Evolutionary conservation across 108 stramenopile species (phyloP).

Genomic region (Skeletonema tropicum): DNA sequence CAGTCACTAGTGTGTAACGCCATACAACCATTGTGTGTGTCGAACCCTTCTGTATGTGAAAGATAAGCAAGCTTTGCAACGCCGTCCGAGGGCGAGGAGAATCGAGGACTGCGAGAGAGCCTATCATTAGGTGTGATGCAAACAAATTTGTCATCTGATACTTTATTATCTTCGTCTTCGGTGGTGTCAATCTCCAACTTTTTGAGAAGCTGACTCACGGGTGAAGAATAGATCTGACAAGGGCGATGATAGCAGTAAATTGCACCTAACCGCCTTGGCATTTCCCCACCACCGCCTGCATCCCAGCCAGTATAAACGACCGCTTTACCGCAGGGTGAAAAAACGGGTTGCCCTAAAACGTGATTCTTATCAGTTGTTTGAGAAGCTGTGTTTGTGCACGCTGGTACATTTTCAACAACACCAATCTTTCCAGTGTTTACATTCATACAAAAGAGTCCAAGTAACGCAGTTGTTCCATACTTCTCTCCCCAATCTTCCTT

Average conservation of each 20-base stretch:
- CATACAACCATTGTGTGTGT: slow-evolving; percentile 73
- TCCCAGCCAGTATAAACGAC: slow-evolving; percentile 82
- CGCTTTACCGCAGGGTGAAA: slow-evolving; percentile 52
- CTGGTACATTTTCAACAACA: slow-evolving; percentile 64
- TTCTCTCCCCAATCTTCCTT: slow-evolving; percentile 82
- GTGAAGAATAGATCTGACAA: slow-evolving; percentile 67
- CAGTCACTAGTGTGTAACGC: slow-evolving; percentile 54
- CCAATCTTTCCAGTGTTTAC: slow-evolving; percentile 62
- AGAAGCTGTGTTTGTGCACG: slow-evolving; percentile 12
- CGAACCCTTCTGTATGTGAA: slow-evolving; percentile 60
- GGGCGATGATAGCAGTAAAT: slow-evolving; percentile 76
- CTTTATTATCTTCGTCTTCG: not conserved
- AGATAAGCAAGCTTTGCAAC: slow-evolving; percentile 59
- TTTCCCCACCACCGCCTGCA: slow-evolving; percentile 65
- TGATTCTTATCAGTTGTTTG: slow-evolving; percentile 37
- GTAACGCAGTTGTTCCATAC: slow-evolving; percentile 52
- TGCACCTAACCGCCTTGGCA: slow-evolving; percentile 76
- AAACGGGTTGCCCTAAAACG: slow-evolving; percentile 65
- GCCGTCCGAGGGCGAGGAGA: slow-evolving; percentile 32
- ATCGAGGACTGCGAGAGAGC: slow-evolving; percentile 68
- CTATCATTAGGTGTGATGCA: slow-evolving; percentile 59
- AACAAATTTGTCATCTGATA: slow-evolving; percentile 24
- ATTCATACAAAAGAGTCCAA: slow-evolving; percentile 69
- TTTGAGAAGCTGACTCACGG: slow-evolving; percentile 45
- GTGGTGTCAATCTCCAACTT: slow-evolving; percentile 29